A percentile compares a stretch with the other conserved stretches of the same genome.
phyloP scores from a whole-genome alignment of 305 asterid genomes.

The Fraxinus velutina region DNA sequence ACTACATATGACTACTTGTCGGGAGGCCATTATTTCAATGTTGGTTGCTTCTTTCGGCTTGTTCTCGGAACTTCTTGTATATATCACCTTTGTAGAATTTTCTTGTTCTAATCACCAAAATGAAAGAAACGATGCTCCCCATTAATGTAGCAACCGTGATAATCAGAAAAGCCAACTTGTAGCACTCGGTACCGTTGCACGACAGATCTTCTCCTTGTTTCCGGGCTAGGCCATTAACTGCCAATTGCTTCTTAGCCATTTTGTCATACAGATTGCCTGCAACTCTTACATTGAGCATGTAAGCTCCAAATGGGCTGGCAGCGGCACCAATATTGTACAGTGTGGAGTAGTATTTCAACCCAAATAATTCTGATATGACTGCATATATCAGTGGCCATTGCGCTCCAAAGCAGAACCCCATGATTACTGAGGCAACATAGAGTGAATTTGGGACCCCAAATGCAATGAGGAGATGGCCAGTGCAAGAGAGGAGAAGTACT shows the following conservation, averaged over 20 bases:
- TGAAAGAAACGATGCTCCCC: conserved; percentile 17
- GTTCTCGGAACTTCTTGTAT: conserved; percentile 19
- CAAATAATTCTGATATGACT: conserved; percentile 23
- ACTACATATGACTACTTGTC: background rate
- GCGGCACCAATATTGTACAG: conserved; percentile 9
- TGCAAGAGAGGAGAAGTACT: conserved; percentile 19
- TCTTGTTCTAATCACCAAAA: conserved; percentile 28
- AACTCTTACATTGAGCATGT: conserved; percentile 14
- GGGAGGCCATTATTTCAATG: background rate
- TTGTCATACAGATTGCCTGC: conserved; percentile 13
- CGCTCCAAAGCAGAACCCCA: conserved; percentile 32
- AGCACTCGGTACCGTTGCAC: conserved; percentile 22
- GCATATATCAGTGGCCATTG: conserved; percentile 27
- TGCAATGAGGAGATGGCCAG: conserved; percentile 25
- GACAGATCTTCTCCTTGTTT: conserved; percentile 17
- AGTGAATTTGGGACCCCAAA: conserved; percentile 24
- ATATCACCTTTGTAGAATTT: conserved; percentile 19
- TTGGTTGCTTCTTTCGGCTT: background rate
- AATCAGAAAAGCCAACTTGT: conserved; percentile 16
- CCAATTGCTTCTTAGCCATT: conserved; percentile 14
- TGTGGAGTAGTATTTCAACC: conserved; percentile 27
- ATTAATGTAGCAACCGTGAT: conserved; percentile 16
- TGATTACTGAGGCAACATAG: conserved; percentile 19
- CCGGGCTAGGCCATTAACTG: conserved; percentile 5
- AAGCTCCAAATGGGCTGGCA: conserved; percentile 20